Conservation (phyloP, 1,284 basidiomycete species). For the Boletus sp. region DNA sequence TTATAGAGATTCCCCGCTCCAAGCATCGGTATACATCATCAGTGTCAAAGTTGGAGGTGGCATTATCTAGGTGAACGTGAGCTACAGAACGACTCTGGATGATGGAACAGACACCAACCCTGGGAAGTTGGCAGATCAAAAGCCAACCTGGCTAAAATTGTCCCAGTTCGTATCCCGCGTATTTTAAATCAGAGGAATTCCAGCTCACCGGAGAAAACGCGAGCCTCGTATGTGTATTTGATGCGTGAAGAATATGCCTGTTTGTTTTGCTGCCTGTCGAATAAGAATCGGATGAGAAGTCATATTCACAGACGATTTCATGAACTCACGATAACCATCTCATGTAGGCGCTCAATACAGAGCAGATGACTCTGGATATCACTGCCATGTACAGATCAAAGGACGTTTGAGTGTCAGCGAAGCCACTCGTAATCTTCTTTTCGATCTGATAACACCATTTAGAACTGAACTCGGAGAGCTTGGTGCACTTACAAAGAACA, state of each 20-base stretch:
- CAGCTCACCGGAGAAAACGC: constrained; percentile 20
- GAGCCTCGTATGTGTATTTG: constrained; percentile 22
- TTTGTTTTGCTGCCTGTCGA: constrained; percentile 3
- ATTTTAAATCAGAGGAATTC: neutral
- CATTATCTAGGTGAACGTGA: constrained; percentile 4
- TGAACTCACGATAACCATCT: constrained; percentile 18
- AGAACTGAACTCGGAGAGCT: neutral
- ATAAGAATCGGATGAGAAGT: neutral
- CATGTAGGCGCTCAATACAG: constrained; percentile 16
- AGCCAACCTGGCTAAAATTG: constrained; percentile 13
- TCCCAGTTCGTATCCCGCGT: neutral
- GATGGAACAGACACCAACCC: constrained; percentile 10
- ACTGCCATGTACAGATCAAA: constrained; percentile 14
- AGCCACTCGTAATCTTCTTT: constrained; percentile 8
- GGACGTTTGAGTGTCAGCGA: neutral
- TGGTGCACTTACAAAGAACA: constrained; percentile 20
- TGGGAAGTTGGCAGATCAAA: constrained; percentile 25
- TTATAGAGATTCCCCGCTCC: constrained; percentile 4
- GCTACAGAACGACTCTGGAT: neutral
- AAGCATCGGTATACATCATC: constrained; percentile 11
- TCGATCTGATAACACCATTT: constrained; percentile 20
- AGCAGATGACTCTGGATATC: constrained; percentile 14
- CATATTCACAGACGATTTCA: neutral
- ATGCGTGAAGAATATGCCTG: constrained; percentile 16
- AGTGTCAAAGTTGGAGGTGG: neutral